These are phyloP conservation scores for Naganishia vishniacii DNA, from an alignment of 768 basidiomycete species.

Conservation along the genomic window DNA sequence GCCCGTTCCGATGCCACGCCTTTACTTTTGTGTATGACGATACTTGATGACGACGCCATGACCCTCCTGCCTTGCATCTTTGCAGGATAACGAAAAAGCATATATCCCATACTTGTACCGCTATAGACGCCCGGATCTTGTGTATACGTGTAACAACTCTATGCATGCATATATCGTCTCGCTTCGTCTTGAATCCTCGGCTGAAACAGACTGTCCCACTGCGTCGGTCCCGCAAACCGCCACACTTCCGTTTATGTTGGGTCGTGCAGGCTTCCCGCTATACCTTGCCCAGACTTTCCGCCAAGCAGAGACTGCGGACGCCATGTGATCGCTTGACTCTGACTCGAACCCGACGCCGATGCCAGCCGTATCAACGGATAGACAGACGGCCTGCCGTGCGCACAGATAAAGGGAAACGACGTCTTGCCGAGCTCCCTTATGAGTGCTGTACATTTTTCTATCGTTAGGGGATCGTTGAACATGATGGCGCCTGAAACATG, in stretches of 20 bases:
- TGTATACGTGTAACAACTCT: slow-evolving; percentile 2
- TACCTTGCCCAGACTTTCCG: no score
- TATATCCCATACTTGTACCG: slow-evolving; percentile 12
- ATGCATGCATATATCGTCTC: background rate
- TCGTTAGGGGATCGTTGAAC: slow-evolving; percentile 78
- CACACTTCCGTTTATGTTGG: no score
- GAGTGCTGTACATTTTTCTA: slow-evolving; percentile 65
- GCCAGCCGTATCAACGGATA: slow-evolving; percentile 51
- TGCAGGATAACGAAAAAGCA: slow-evolving; percentile 1
- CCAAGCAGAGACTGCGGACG: background rate
- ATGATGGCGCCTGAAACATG: slow-evolving; percentile 77
- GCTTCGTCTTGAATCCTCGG: background rate
- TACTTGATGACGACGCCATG: slow-evolving; percentile 10
- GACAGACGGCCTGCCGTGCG: slow-evolving; percentile 74
- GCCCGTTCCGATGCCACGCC: no score
- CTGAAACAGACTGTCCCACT: no score
- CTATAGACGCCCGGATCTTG: slow-evolving; percentile 13
- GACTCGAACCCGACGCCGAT: background rate
- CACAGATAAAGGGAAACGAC: slow-evolving; percentile 87
- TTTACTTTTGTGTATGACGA: slow-evolving; percentile 12
- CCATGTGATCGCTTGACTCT: background rate
- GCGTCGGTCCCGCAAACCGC: no score
- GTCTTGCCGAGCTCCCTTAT: slow-evolving; percentile 65
- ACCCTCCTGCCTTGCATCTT: background rate
- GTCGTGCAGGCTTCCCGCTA: no score